Evolutionary conservation across 345 rosid genomes (phyloP), one percentile per base, ranked within the genome.

Genomic region (Cardamine resedifolia): DNA sequence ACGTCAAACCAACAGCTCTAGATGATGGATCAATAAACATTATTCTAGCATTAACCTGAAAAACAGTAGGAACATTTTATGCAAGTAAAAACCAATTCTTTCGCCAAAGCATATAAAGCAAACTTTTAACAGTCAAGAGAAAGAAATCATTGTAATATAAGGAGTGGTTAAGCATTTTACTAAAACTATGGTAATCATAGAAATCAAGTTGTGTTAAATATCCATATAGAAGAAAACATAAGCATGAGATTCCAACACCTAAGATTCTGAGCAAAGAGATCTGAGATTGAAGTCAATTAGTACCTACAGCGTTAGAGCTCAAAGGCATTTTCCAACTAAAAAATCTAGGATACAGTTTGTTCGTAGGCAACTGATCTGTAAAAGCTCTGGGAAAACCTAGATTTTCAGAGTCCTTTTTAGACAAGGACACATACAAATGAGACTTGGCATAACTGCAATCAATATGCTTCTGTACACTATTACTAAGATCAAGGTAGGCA

Each of bases 1-100:
- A 74, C 39, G 99, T 91, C 90, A 95, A 86, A 72, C 96, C 96
- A 64, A 95, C 80, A 66, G 99, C 99, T 81, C 99, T 88, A 66
- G 93, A 85, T 68, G 88, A 83, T 63, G 97, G 96, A 85, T 95
- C 99, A 19, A 90, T 74, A 78, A 91, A 95, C 68, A 95, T 76
- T 81, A 95, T 86, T 39, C 96, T 87, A 63, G 99, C 96, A 77
- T 83, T 88, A 73, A 95, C 96, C 99, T 95, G 85, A 69, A 58
- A 59, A 47, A 78, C 19, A 39, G 63, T 56, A 75, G 14, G 44
- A 31, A 47, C 21, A 69, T 43, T 26, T 56, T 26, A n/a, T 53
- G 20, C 15, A 53, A 26, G 70, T 62, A 44, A 45, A 44, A 45
- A 63, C n/a, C 15, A 21, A 50, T 67, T 12, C 7, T 41, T 27